Percentiles rank a stretch among this genome's conserved stretches.
Conservation (phyloP, 2,329 filamentous ascomycete species). For the Paecilomyces formosus region DNA sequence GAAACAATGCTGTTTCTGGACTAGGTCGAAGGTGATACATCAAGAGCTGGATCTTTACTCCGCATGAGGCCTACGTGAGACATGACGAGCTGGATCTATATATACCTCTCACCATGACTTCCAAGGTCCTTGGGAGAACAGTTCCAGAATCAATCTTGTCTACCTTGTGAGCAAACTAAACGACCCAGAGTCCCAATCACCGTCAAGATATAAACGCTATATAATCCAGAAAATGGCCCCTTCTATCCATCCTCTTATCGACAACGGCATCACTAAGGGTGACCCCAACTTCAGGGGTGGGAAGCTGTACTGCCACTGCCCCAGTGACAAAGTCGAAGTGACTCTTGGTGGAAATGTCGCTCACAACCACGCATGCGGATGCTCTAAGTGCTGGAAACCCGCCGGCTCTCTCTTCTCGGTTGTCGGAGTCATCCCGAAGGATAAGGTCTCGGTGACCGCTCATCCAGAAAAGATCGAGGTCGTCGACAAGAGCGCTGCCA, state of each 20-base stretch:
- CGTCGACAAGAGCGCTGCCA: conserved; percentile 50
- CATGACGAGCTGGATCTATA: neutral
- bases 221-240: conserved; percentile 9
- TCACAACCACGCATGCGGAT: conserved; percentile 66
- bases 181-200: neutral
- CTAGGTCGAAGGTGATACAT: neutral
- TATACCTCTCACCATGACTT: neutral
- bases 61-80: neutral
- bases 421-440: conserved; percentile 53
- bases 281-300: conserved; percentile 50
- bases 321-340: conserved; percentile 49
- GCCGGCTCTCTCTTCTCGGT: conserved; percentile 56
- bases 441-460: conserved; percentile 50
- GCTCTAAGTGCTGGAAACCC: conserved; percentile 68
- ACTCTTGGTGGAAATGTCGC: conserved; percentile 51
- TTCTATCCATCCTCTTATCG: conserved; percentile 55
- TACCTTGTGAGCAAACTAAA: neutral
- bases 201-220: neutral
- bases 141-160: neutral
- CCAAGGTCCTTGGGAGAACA: neutral
- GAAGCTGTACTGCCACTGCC: conserved; percentile 56
- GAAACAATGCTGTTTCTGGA: neutral
- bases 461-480: conserved; percentile 52
- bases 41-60: neutral
- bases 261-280: conserved; percentile 55